Conservation (phyloP, 352 stramenopile genomes). For the Pythium rishiriense region DNA sequence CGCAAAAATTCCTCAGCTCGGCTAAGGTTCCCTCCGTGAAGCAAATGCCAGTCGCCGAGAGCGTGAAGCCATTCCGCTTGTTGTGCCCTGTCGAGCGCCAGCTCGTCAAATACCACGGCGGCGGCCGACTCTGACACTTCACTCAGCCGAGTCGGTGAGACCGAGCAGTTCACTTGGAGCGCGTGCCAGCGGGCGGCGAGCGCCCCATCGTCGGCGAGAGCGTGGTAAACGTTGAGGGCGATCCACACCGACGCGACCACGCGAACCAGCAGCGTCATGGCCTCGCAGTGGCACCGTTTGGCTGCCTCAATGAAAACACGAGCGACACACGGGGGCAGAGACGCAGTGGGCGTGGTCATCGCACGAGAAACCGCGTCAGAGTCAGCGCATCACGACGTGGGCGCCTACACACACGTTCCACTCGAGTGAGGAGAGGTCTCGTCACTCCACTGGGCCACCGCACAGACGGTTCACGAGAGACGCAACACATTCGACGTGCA, state of each 20-base stretch:
- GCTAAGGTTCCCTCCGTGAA: constrained; percentile 25
- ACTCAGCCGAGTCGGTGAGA: background rate
- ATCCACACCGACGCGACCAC: background rate
- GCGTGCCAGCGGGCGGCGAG: constrained; percentile 2
- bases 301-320: too few relatives aligned
- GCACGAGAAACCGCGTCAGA: background rate
- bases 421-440: background rate
- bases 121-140: background rate
- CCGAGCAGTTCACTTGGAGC: constrained; percentile 2
- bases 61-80: constrained; percentile 34
- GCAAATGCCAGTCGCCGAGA: constrained; percentile 43
- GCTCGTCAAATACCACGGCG: background rate
- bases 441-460: constrained; percentile 10
- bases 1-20: constrained; percentile 38
- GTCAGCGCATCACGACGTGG: background rate
- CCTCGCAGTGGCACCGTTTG: too few relatives aligned
- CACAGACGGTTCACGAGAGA: constrained; percentile 1
- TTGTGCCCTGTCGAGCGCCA: constrained; percentile 22
- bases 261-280: background rate
- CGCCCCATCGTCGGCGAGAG: background rate
- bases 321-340: background rate
- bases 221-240: background rate
- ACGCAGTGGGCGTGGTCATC: background rate
- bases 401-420: background rate
- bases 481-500: too few relatives aligned